Evolutionary conservation across 2,329 filamentous ascomycete species (phyloP).

Genomic region (Penicillium sp.): DNA sequence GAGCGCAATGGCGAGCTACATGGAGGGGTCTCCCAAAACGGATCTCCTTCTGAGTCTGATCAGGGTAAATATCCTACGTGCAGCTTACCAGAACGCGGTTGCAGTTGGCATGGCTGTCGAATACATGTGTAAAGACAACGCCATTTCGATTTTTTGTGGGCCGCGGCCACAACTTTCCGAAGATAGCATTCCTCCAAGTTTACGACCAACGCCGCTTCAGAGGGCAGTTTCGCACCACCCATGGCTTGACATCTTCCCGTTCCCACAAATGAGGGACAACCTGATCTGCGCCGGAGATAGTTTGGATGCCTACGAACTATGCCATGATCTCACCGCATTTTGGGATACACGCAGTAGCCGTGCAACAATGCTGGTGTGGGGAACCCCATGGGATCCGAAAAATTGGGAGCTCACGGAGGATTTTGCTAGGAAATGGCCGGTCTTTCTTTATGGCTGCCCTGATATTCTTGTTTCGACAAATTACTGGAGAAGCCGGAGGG

Average conservation of each 20-base stretch:
- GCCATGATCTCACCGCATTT: slow-evolving; percentile 9
- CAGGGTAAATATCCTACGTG: no score
- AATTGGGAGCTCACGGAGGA: slow-evolving; percentile 5
- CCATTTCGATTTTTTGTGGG: no score
- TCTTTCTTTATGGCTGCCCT: not conserved
- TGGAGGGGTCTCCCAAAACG: no score
- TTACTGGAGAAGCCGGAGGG: slow-evolving; percentile 1
- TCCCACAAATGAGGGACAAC: slow-evolving; percentile 7
- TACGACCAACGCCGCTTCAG: no score
- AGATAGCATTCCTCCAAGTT: no score
- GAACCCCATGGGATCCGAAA: slow-evolving; percentile 1
- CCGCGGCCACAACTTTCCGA: no score
- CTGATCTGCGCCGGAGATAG: not conserved
- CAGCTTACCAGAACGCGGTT: no score
- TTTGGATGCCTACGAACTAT: slow-evolving; percentile 7
- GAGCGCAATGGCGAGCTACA: no score
- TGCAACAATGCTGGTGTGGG: slow-evolving; percentile 12
- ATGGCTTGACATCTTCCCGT: slow-evolving; percentile 9
- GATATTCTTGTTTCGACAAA: slow-evolving; percentile 6
- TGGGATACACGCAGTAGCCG: slow-evolving; percentile 7
- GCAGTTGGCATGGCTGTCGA: no score
- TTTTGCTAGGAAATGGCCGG: slow-evolving; percentile 2
- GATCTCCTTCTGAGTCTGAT: no score
- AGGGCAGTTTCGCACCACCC: no score
- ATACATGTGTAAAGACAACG: no score